These are phyloP conservation scores for Didymella sp. DNA, from an alignment of 2,329 filamentous ascomycete species.

Conservation along the genomic window DNA sequence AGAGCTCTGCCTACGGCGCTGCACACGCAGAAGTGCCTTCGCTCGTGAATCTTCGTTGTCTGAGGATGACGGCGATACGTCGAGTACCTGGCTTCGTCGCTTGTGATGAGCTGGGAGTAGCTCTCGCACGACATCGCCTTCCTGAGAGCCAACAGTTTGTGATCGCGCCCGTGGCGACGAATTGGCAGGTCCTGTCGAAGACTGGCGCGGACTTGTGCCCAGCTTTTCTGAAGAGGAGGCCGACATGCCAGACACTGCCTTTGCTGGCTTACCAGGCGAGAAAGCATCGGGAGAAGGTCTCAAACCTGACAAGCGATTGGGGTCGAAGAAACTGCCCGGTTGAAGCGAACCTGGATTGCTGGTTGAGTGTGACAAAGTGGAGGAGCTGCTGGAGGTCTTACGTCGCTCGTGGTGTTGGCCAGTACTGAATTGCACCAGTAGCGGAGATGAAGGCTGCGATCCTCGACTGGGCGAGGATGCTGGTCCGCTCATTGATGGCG, in stretches of 20 bases:
- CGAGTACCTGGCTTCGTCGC: conserved; percentile 90
- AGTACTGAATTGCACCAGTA: conserved; percentile 96
- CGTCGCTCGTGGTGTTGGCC: conserved; percentile 81
- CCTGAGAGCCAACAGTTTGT: conserved; percentile 91
- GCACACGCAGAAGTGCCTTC: conserved; percentile 88
- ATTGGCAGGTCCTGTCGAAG: conserved; percentile 32
- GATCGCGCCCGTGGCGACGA: conserved; percentile 76
- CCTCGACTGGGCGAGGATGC: conserved; percentile 87
- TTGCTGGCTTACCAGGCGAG: conserved; percentile 60
- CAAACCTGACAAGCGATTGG: conserved; percentile 64
- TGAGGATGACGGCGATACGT: conserved; percentile 95
- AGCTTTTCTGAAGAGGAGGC: conserved; percentile 54
- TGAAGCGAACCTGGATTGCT: conserved; percentile 67
- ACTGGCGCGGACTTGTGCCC: conserved; percentile 43
- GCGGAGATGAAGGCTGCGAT: conserved; percentile 83
- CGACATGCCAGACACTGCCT: conserved; percentile 54
- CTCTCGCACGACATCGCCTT: conserved; percentile 78
- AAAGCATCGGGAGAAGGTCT: conserved; percentile 61
- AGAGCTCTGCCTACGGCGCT: conserved; percentile 94
- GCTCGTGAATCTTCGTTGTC: conserved; percentile 96
- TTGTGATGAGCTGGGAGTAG: conserved; percentile 76
- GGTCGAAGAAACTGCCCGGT: conserved; percentile 74
- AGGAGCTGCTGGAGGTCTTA: conserved; percentile 91
- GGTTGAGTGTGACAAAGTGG: conserved; percentile 81
- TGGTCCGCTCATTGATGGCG: conserved; percentile 81